Evolutionary conservation across 2,329 filamentous ascomycete genomes (phyloP).

Genomic region (Aspergillus brasiliensis): DNA sequence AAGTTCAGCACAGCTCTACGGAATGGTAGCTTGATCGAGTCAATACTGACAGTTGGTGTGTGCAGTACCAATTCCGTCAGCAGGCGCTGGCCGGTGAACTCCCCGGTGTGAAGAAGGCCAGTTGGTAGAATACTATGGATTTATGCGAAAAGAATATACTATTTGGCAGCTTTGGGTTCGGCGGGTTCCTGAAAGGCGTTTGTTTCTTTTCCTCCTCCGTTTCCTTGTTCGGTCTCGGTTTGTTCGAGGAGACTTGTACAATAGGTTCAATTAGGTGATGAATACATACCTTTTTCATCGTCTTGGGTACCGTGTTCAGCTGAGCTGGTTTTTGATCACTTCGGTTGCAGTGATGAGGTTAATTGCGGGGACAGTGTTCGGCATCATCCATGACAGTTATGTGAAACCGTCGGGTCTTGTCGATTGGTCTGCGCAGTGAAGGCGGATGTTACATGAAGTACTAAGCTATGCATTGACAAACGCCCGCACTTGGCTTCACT

Average conservation of each 20-base stretch:
- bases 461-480: slow-evolving; percentile 2
- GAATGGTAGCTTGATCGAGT: background rate
- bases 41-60: slow-evolving; percentile 12
- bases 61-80: slow-evolving; percentile 87
- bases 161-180: slow-evolving; percentile 23
- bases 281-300: background rate
- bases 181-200: slow-evolving; percentile 31
- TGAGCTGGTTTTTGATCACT: background rate
- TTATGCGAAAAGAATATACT: slow-evolving; percentile 9
- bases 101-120: slow-evolving; percentile 93
- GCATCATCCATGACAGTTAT: background rate
- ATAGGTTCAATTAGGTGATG: slow-evolving; percentile 9
- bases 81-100: slow-evolving; percentile 82
- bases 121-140: slow-evolving; percentile 67
- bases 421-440: background rate
- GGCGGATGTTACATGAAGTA: background rate
- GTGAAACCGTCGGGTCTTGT: background rate
- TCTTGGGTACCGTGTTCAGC: background rate
- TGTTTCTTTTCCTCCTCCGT: slow-evolving; percentile 10
- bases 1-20: slow-evolving; percentile 45
- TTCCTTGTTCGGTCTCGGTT: background rate
- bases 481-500: background rate
- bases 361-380: background rate
- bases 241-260: slow-evolving; percentile 17
- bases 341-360: background rate